These are phyloP conservation scores for Bolboschoenoplectus hybrid DNA, from an alignment of 202 grass and related monocot genomes.

Conservation along the genomic window DNA sequence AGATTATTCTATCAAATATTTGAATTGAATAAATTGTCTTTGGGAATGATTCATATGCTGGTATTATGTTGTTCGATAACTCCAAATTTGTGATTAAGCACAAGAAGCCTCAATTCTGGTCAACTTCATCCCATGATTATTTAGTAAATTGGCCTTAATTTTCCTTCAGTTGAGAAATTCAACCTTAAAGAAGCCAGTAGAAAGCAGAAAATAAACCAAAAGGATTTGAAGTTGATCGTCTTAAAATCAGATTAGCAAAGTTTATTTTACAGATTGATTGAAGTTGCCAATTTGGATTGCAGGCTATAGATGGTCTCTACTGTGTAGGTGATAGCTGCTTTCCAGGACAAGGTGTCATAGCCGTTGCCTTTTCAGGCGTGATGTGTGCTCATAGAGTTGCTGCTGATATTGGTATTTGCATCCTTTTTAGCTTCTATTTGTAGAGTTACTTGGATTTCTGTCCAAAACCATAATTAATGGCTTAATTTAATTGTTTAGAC, in stretches of 20 bases:
- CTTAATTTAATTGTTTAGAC: not conserved
- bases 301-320: constrained; percentile 93
- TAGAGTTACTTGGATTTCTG: constrained; percentile 7
- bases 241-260: constrained; percentile 3
- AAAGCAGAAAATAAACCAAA: constrained; percentile 11
- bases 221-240: not conserved
- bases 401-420: constrained; percentile 79
- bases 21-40: constrained; percentile 10
- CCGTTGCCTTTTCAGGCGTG: constrained; percentile 91
- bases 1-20: not conserved
- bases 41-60: constrained; percentile 2
- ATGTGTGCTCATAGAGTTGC: constrained; percentile 98
- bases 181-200: constrained; percentile 1
- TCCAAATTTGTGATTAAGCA: constrained; percentile 18
- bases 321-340: constrained; percentile 98
- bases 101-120: constrained; percentile 29
- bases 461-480: constrained; percentile 8
- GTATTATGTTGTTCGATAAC: not conserved
- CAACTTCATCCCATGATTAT: not conserved
- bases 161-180: not conserved
- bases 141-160: not conserved
- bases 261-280: constrained; percentile 7
- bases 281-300: constrained; percentile 35
- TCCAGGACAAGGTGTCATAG: constrained; percentile 95
- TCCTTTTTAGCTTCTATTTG: not conserved